phyloP scores from a whole-genome alignment of 2,329 filamentous ascomycete genomes.

The Trichoderma lentiforme region DNA sequence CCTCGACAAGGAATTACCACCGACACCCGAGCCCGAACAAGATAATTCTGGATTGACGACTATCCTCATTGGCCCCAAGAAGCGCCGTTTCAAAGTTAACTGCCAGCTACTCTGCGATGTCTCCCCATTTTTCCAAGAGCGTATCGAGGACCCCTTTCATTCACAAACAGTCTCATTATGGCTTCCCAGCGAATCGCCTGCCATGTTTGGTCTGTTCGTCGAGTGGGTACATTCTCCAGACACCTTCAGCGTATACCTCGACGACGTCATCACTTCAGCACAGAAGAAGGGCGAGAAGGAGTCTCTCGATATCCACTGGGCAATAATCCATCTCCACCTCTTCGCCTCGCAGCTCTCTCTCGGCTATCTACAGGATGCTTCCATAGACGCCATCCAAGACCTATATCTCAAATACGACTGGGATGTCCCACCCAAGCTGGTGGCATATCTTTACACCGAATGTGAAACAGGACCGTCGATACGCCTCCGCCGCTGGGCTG shows the following conservation, averaged over 20 bases:
- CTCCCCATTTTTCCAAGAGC: conserved; percentile 48
- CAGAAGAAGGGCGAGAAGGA: conserved; percentile 29
- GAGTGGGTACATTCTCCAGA: conserved; percentile 49
- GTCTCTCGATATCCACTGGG: conserved; percentile 50
- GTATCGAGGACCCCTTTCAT: conserved; percentile 37
- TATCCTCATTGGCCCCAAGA: conserved; percentile 42
- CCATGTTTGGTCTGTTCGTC: conserved; percentile 53
- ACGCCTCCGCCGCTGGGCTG: conserved; percentile 56
- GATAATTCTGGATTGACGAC: conserved; percentile 29
- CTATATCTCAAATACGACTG: conserved; percentile 57
- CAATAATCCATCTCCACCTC: conserved; percentile 54
- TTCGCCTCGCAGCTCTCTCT: conserved; percentile 53
- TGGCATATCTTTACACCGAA: conserved; percentile 52
- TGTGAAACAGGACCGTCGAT: conserved; percentile 48
- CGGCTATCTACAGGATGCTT: conserved; percentile 50
- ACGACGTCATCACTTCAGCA: conserved; percentile 36
- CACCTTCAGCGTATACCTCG: conserved; percentile 43
- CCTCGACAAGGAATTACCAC: conserved; percentile 25
- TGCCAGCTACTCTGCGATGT: conserved; percentile 44
- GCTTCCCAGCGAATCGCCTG: conserved; percentile 46
- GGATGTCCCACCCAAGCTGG: conserved; percentile 52
- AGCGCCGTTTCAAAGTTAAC: conserved; percentile 42
- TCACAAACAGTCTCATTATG: conserved; percentile 34
- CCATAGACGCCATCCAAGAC: conserved; percentile 59
- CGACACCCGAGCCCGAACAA: conserved; percentile 20